Percentiles rank a stretch among this genome's conserved stretches.
Conservation (phyloP, 495 filamentous ascomycete genomes). For the Aspergillus homomorphus region DNA sequence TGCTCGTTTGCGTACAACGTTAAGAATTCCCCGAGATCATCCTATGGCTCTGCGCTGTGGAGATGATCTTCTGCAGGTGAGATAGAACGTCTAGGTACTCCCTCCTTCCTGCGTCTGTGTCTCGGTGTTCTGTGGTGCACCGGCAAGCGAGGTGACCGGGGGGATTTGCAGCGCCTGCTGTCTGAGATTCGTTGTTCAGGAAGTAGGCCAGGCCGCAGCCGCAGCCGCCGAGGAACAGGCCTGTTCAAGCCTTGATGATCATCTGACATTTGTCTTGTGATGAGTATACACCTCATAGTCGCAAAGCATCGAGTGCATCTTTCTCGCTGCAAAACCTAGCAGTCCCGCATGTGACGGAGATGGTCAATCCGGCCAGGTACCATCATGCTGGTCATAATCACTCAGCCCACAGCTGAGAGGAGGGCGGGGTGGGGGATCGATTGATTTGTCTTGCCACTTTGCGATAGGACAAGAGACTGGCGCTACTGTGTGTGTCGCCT, state of each 20-base stretch:
- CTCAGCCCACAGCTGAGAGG: too few species aligned
- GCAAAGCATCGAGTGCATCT: neutral
- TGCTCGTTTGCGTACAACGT: neutral
- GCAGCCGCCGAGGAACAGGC: neutral
- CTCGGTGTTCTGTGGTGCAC: neutral
- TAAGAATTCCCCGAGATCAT: neutral
- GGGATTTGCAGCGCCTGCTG: too few species aligned
- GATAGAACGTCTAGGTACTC: neutral
- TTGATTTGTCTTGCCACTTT: too few species aligned
- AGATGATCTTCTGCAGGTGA: conserved; percentile 3
- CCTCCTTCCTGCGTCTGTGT: neutral
- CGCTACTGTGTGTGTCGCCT: too few species aligned
- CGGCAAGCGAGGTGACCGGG: neutral
- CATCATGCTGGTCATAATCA: neutral
- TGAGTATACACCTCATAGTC: neutral
- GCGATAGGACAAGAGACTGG: too few species aligned
- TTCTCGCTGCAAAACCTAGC: neutral
- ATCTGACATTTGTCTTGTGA: conserved; percentile 2
- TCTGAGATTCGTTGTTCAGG: too few species aligned
- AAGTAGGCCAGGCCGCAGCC: too few species aligned
- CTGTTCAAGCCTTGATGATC: neutral
- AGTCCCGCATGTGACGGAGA: neutral
- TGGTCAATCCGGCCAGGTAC: neutral
- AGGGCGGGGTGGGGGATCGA: too few species aligned
- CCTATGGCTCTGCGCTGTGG: neutral